Conservation (phyloP, 1,284 basidiomycete genomes). For the Pascua sp. region DNA sequence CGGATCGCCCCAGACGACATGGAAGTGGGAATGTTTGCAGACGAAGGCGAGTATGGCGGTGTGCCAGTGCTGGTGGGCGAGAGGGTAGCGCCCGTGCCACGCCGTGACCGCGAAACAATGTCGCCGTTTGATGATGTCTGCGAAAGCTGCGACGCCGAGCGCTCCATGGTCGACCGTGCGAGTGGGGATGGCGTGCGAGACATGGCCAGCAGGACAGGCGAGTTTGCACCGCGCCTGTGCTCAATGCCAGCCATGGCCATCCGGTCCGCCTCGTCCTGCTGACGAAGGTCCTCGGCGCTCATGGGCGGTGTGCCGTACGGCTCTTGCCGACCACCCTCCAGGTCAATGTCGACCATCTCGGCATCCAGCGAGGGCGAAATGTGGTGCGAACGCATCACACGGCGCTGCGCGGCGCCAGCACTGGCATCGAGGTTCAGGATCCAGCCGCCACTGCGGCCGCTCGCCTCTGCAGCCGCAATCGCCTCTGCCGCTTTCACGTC, state of each 20-base stretch:
- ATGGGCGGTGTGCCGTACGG: conserved; percentile 36
- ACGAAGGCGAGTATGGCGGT: too few relatives aligned
- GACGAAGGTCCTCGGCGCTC: conserved; percentile 25
- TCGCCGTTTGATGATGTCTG: too few relatives aligned
- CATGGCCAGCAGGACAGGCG: conserved; percentile 12
- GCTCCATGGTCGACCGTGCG: conserved; percentile 1
- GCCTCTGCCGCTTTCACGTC: conserved; percentile 50
- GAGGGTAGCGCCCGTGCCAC: neutral
- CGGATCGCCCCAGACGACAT: too few relatives aligned
- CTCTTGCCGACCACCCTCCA: conserved; percentile 45
- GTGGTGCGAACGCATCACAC: conserved; percentile 8
- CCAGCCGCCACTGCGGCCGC: conserved; percentile 49
- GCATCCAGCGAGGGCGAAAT: conserved; percentile 23
- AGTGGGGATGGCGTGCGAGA: conserved; percentile 32
- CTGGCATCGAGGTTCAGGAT: conserved; percentile 46
- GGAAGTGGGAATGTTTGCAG: too few relatives aligned
- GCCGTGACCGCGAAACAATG: too few relatives aligned
- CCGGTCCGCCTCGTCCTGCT: conserved; percentile 35
- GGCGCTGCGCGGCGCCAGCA: conserved; percentile 22
- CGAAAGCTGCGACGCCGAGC: conserved; percentile 6
- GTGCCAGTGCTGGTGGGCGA: too few relatives aligned
- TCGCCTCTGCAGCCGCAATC: conserved; percentile 44
- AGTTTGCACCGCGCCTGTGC: conserved; percentile 24
- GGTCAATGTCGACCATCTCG: conserved; percentile 51
- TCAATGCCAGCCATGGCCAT: conserved; percentile 32